Base-by-base conservation (phyloP, 345 rosid genomes). In the Anastatica hierochuntica region DNA sequence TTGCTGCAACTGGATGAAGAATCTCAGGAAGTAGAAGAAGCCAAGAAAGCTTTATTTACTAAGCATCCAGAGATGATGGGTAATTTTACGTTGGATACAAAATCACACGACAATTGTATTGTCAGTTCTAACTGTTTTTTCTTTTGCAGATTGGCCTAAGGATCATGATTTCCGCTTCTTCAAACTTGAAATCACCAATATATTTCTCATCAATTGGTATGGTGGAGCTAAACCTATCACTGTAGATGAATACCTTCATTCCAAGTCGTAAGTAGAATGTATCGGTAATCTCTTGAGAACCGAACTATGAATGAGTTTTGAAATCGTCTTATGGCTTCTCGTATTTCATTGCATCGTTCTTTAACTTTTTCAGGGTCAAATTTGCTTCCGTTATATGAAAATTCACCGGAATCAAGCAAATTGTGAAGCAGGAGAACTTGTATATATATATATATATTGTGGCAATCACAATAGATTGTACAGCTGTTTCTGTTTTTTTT, bases 41-140 rank as follows among this genome's bases (percentile, higher is more conserved):
- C 94, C 48, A 53, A 41, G 52, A 72, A 14, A 5, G 85, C 80
- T 14, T 58, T 92, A 49, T 85, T 88, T 74, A 33, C 86, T 12
- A 92, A 82, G 74, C 96, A 92, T 76, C 85, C 88, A 4, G 96
- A 83, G 73, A 92, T 92, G 98, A 55, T 69, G 50, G 83, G 98
- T 88, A 83, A 64, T 14, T 48, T 1, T 45, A 6, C 18, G 6
- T 21, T 44, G 26, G 46, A 27, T 13, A 20, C 3, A 21, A n/a
- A 8, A 14, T 29, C 35, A 63, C 47, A 26, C 20, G 12, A 8
- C 7, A 14, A 2, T 30, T 10, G 4, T 27, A 8, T 20, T 30
- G 20, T 0, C 9, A 9, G 13, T 43, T 46, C 29, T 38, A 29
- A 36, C 7, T 52, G 23, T 42, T 38, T 20, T 3, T 10, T 23